These are phyloP conservation scores for Calonectria hawksworthii DNA, from an alignment of 2,329 filamentous ascomycete genomes.

Conservation along the genomic window DNA sequence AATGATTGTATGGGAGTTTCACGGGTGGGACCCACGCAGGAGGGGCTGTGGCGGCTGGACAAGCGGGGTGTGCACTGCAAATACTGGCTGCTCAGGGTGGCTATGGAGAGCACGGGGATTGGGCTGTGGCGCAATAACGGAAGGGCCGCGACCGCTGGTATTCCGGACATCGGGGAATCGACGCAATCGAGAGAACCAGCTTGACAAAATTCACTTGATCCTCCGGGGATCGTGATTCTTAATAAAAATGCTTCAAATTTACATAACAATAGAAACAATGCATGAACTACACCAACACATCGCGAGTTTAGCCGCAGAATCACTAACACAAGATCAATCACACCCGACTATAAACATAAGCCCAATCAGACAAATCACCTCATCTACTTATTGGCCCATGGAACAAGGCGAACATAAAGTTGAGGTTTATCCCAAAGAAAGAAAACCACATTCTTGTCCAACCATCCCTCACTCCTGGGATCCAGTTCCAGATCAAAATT, in stretches of 20 bases:
- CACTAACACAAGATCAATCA: background rate
- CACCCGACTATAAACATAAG: background rate
- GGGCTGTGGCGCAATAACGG: background rate
- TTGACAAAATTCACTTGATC: too few relatives aligned
- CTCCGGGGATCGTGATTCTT: too few relatives aligned
- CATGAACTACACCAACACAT: background rate
- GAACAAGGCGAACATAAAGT: slow-evolving; percentile 12
- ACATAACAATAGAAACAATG: too few relatives aligned
- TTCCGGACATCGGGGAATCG: background rate
- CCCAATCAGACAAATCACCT: background rate
- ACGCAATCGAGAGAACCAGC: too few relatives aligned
- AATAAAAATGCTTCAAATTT: too few relatives aligned
- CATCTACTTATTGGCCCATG: background rate
- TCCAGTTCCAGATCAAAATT: slow-evolving; percentile 37
- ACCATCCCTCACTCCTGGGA: slow-evolving; percentile 45
- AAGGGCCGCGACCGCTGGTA: background rate
- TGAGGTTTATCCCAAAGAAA: slow-evolving; percentile 48
- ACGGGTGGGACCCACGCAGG: background rate
- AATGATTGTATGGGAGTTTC: too few relatives aligned
- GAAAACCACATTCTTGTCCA: slow-evolving; percentile 43
- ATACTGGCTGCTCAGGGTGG: background rate
- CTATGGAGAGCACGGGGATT: background rate
- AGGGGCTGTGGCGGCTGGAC: background rate
- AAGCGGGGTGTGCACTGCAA: background rate
- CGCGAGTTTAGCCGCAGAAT: background rate